phyloP scores from a whole-genome alignment of 129 eudicot species.

The Escallonia rubra region DNA sequence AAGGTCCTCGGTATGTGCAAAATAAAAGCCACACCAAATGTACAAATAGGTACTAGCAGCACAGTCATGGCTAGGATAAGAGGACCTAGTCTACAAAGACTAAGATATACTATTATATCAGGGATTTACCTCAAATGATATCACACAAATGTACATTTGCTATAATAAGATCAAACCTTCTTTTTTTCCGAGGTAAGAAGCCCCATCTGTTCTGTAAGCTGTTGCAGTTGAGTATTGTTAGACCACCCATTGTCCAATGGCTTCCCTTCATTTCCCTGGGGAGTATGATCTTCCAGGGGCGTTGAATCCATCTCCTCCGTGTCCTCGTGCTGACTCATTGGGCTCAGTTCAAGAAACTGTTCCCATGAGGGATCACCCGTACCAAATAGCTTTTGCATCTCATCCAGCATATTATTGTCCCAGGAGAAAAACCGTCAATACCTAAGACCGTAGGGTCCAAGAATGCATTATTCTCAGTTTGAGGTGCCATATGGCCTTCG shows the following conservation, averaged over 20 bases:
- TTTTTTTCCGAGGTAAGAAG: constrained; percentile 58
- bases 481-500: not conserved
- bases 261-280: constrained; percentile 29
- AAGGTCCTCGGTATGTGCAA: not conserved
- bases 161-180: constrained; percentile 29
- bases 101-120: not conserved
- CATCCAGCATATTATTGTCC: constrained; percentile 54
- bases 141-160: constrained; percentile 9
- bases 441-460: constrained; percentile 19
- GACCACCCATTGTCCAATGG: constrained; percentile 46
- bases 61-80: not conserved
- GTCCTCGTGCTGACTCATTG: constrained; percentile 18
- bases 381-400: constrained; percentile 45
- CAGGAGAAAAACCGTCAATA: constrained; percentile 52
- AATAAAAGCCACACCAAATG: not conserved
- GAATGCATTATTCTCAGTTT: constrained; percentile 1
- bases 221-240: constrained; percentile 48
- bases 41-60: not conserved
- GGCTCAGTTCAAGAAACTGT: constrained; percentile 41
- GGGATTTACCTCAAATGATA: constrained; percentile 2
- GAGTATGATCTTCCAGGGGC: constrained; percentile 21
- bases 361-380: constrained; percentile 73
- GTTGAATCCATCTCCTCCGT: constrained; percentile 49
- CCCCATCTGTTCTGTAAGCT: constrained; percentile 83
- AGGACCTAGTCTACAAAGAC: not conserved